Percentiles rank a stretch among this genome's conserved stretches.
Evolutionary conservation across 2,329 filamentous ascomycete species (phyloP).

Genomic region (Pseudogymnoascus sp.): DNA sequence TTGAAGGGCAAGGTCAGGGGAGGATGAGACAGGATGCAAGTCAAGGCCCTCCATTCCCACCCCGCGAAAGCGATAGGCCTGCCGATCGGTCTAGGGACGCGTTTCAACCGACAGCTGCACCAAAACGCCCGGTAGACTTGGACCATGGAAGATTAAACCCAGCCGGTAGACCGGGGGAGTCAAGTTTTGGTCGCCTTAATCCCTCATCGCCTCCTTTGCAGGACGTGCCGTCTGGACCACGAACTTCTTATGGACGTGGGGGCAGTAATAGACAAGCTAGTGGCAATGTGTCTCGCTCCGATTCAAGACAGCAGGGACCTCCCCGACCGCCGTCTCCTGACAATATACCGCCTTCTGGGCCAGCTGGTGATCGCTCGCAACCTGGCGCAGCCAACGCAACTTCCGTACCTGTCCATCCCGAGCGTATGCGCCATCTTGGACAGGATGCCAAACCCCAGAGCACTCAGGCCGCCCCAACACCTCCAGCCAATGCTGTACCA

Average conservation of each 20-base stretch:
- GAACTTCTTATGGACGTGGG: conserved; percentile 39
- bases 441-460: conserved; percentile 23
- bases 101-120: conserved; percentile 31
- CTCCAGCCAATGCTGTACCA: conserved; percentile 24
- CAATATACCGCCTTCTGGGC: conserved; percentile 27
- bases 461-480: conserved; percentile 24
- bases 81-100: conserved; percentile 29
- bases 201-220: conserved; percentile 35
- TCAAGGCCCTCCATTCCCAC: not conserved
- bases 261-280: conserved; percentile 29
- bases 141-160: conserved; percentile 39
- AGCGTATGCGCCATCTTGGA: conserved; percentile 41
- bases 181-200: conserved; percentile 55
- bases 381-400: conserved; percentile 17
- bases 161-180: conserved; percentile 41
- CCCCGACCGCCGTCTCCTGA: conserved; percentile 26
- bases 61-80: conserved; percentile 28
- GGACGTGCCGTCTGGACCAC: conserved; percentile 47
- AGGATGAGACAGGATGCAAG: conserved; percentile 19
- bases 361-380: conserved; percentile 21
- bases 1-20: conserved; percentile 11
- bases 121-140: conserved; percentile 34
- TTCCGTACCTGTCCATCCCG: conserved; percentile 38
- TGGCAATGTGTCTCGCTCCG: conserved; percentile 32
- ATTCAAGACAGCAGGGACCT: conserved; percentile 21